phyloP scores from a whole-genome alignment of 148 eudicot genomes.

The Heliamphora exappendiculata region DNA sequence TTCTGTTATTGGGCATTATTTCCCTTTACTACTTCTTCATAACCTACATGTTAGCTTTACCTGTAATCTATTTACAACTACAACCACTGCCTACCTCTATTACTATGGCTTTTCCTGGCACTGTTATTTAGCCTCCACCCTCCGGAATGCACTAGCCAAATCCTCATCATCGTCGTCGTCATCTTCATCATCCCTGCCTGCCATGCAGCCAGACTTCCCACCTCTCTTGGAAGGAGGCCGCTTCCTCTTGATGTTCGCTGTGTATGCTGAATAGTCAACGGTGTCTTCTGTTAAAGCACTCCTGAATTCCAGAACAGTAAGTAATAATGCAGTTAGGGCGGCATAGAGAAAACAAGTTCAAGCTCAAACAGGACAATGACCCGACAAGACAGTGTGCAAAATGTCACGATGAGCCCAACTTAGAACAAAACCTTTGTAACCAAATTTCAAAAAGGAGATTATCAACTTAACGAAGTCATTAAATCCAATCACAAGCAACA shows the following conservation, averaged over 20 bases:
- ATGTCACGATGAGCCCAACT: not conserved
- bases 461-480: too few relatives aligned
- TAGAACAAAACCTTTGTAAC: not conserved
- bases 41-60: conserved; percentile 76
- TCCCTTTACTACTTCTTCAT: conserved; percentile 19
- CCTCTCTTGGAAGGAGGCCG: conserved; percentile 68
- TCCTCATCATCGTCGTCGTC: conserved; percentile 47
- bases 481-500: too few relatives aligned
- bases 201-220: conserved; percentile 36
- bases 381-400: not conserved
- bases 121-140: conserved; percentile 27
- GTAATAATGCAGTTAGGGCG: not conserved
- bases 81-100: conserved; percentile 45
- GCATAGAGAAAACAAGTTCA: not conserved
- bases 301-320: conserved; percentile 64
- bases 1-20: not conserved
- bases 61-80: conserved; percentile 57
- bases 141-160: conserved; percentile 36
- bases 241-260: conserved; percentile 80
- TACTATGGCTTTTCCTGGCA: conserved; percentile 41
- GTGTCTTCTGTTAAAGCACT: conserved; percentile 88
- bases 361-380: not conserved
- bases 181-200: conserved; percentile 39
- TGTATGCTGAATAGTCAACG: conserved; percentile 77
- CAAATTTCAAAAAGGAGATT: not conserved